Evolutionary conservation across 1,284 basidiomycete species (phyloP), one percentile per base, ranked within the genome.

Genomic region (Mrakiaceae sp.): DNA sequence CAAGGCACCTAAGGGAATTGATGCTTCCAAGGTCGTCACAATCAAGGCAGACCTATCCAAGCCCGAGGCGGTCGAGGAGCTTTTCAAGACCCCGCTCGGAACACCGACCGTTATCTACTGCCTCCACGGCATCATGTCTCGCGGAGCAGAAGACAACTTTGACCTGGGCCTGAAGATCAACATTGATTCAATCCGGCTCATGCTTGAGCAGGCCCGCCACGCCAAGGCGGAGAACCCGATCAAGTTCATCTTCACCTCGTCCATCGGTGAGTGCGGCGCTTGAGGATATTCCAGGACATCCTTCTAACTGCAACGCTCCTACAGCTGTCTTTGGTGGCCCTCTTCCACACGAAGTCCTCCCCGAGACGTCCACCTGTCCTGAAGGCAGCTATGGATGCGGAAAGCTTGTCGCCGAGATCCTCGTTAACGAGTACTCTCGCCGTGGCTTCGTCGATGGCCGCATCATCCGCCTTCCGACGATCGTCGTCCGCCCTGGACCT

Each of bases 261-360:
- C 81, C 3, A 75, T 84, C n/a, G 83, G 83, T 43, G 83, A 85
- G 1, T 85, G 83, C 70, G 83, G 83, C 66, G 83, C 73, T 83
- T 48, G 79, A 80, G 67, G 47, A 62, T n/a, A 5, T 6, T 49
- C 49, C 8, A 11, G 12, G 7, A 3, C 16, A 53, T 14, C 12
- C 11, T 56, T 56, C 39, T 8, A 6, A 6, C n/a, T n/a, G 9
- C 27, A 58, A n/a, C 6, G 56, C 8, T 14, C 60, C 11, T 6
- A n/a, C 52, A 44, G n/a, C 43, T 63, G 52, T 16, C 49, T 8
- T 43, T 2, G 11, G 27, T 3, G 48, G 10, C 42, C 8, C 40
- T 5, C 63, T 80, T 78, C 82, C 82, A 8, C 74, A 80, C 12
- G 72, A 82, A 42, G 76, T 84, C 27, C 76, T 74, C 4, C 77